Evolutionary conservation across 2,329 filamentous ascomycete genomes (phyloP).

Genomic region (Colletotrichum aenigma): DNA sequence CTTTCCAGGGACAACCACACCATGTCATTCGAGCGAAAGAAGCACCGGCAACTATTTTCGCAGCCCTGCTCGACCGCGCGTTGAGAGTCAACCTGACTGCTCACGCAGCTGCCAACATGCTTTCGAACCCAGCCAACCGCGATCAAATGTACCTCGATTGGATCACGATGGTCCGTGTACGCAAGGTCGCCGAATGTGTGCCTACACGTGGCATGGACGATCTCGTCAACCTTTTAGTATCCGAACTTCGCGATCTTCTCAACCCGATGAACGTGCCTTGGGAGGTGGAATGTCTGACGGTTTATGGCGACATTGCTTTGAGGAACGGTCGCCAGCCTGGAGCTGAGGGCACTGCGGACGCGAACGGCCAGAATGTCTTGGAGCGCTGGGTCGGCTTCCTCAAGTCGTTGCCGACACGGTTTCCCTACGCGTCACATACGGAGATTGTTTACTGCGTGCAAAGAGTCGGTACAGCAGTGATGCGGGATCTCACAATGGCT

Average conservation of each 20-base stretch:
- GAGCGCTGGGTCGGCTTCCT: slow-evolving; percentile 82
- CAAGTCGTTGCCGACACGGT: slow-evolving; percentile 69
- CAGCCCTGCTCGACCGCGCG: slow-evolving; percentile 82
- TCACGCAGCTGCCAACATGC: slow-evolving; percentile 90
- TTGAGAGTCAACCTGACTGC: slow-evolving; percentile 92
- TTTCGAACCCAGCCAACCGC: slow-evolving; percentile 86
- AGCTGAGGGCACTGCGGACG: slow-evolving; percentile 38
- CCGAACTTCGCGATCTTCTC: slow-evolving; percentile 73
- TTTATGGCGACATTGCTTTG: slow-evolving; percentile 61
- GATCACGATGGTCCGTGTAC: slow-evolving; percentile 68
- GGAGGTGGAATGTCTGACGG: slow-evolving; percentile 65
- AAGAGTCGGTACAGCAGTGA: slow-evolving; percentile 74
- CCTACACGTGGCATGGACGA: slow-evolving; percentile 70
- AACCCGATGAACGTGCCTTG: slow-evolving; percentile 70
- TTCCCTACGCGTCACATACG: slow-evolving; percentile 74
- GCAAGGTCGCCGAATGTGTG: slow-evolving; percentile 68
- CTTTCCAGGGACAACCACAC: slow-evolving; percentile 82
- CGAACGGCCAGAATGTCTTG: slow-evolving; percentile 67
- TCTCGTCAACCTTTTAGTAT: slow-evolving; percentile 64
- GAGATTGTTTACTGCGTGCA: slow-evolving; percentile 80
- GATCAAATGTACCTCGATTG: slow-evolving; percentile 97
- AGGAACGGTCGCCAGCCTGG: slow-evolving; percentile 49
- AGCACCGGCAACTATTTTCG: slow-evolving; percentile 87
- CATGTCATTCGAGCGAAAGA: slow-evolving; percentile 90
- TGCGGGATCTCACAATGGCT: slow-evolving; percentile 81